Evolutionary conservation across 257 asterid genomes (phyloP).

Genomic region (Leonotis leonurus): DNA sequence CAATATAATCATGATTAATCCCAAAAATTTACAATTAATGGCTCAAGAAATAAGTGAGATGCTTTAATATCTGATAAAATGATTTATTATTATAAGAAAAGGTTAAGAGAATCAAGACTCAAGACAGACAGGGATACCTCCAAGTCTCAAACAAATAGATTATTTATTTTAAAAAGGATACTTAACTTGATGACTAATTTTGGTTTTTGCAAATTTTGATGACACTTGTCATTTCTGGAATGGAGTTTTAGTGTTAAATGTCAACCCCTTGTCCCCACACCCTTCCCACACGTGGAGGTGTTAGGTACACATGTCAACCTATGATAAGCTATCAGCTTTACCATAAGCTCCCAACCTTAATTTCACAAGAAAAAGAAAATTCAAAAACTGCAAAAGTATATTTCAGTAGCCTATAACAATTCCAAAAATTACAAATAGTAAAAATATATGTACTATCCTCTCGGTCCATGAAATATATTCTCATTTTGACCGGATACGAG

Average conservation of each 20-base stretch:
- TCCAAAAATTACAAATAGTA: too few relatives aligned
- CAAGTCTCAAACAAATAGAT: background rate
- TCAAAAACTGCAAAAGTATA: too few relatives aligned
- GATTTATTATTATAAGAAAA: too few relatives aligned
- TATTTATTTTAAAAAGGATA: background rate
- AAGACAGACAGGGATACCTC: background rate
- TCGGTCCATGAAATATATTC: too few relatives aligned
- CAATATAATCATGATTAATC: too few relatives aligned
- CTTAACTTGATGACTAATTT: background rate
- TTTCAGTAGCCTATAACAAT: too few relatives aligned
- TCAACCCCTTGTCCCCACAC: conserved; percentile 8
- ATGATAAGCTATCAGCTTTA: background rate
- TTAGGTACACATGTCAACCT: background rate
- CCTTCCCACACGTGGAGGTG: conserved; percentile 9
- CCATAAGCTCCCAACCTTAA: background rate
- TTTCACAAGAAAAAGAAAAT: background rate
- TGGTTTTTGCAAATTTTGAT: conserved; percentile 9
- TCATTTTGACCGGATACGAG: too few relatives aligned
- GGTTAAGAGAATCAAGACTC: too few relatives aligned
- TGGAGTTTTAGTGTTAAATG: background rate
- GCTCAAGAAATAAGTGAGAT: too few relatives aligned
- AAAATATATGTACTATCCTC: too few relatives aligned
- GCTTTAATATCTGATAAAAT: too few relatives aligned
- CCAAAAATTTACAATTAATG: too few relatives aligned
- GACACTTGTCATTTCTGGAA: conserved; percentile 21